Evolutionary conservation across 164 flowering plant genomes (phyloP).

Genomic region (Chloranthus sessilifolius): DNA sequence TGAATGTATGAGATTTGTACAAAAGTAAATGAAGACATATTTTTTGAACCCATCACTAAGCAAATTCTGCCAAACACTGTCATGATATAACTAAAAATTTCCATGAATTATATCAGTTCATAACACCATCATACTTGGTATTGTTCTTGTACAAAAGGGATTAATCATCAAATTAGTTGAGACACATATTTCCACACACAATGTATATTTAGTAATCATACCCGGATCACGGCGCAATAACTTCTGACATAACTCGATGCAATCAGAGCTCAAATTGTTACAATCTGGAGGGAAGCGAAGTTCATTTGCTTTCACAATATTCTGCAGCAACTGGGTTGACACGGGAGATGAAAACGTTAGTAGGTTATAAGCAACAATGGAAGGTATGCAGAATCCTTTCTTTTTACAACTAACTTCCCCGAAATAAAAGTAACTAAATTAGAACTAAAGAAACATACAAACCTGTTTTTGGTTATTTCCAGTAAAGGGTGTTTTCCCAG

Average conservation of each 20-base stretch:
- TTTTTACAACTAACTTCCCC: not conserved
- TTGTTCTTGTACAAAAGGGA: no score
- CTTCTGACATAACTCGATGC: constrained; percentile 86
- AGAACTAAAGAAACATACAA: constrained; percentile 1
- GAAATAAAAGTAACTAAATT: not conserved
- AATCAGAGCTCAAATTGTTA: constrained; percentile 56
- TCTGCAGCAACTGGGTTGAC: constrained; percentile 76
- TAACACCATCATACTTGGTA: no score
- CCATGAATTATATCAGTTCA: no score
- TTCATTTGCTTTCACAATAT: constrained; percentile 77
- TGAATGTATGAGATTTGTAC: no score
- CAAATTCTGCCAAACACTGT: no score
- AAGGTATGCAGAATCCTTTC: not conserved
- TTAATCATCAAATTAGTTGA: no score
- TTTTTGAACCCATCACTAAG: no score
- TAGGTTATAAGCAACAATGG: not conserved
- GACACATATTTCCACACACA: no score
- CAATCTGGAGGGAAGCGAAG: constrained; percentile 68
- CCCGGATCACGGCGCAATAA: constrained; percentile 94
- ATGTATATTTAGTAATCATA: no score
- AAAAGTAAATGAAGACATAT: no score
- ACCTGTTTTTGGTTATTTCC: constrained; percentile 94
- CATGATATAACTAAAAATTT: no score
- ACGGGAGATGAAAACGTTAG: constrained; percentile 7
- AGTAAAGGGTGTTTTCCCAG: constrained; percentile 88